Evolutionary conservation across 495 filamentous ascomycete species (phyloP).

Genomic region (Neurospora sp.): DNA sequence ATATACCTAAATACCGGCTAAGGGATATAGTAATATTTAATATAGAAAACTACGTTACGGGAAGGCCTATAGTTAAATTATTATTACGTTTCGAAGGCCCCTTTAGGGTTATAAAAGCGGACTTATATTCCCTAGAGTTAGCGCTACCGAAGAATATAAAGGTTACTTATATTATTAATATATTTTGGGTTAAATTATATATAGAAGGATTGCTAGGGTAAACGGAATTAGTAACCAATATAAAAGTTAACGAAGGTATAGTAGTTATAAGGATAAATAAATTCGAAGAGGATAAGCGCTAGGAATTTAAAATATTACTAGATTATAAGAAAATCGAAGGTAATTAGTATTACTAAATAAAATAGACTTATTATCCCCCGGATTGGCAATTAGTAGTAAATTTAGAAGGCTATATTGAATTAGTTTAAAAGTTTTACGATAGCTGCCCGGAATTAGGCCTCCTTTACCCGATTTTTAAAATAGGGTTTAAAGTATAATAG

Average conservation of each 20-base stretch:
- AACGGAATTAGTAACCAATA: rapidly evolving
- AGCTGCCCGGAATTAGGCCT: neutral
- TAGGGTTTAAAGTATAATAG: neutral
- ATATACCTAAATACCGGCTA: too few species aligned
- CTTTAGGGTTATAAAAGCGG: neutral
- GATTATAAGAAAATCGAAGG: too few species aligned
- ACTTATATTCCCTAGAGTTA: neutral
- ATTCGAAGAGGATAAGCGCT: neutral
- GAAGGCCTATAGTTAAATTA: neutral
- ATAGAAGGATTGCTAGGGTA: neutral
- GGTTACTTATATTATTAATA: neutral
- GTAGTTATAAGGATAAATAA: neutral
- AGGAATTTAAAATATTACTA: neutral
- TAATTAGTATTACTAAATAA: too few species aligned
- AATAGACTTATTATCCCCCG: too few species aligned
- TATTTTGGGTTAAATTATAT: neutral
- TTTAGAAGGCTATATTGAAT: neutral
- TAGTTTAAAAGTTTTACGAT: neutral
- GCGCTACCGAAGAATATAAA: too few species aligned
- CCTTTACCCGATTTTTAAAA: neutral
- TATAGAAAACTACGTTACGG: too few species aligned
- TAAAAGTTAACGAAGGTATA: neutral
- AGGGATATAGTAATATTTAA: too few species aligned
- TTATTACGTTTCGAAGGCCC: neutral
- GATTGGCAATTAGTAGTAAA: neutral